These are phyloP conservation scores for Taiozyma sp. DNA, from an alignment of 1,139 yeast species.

Conservation along the genomic window DNA sequence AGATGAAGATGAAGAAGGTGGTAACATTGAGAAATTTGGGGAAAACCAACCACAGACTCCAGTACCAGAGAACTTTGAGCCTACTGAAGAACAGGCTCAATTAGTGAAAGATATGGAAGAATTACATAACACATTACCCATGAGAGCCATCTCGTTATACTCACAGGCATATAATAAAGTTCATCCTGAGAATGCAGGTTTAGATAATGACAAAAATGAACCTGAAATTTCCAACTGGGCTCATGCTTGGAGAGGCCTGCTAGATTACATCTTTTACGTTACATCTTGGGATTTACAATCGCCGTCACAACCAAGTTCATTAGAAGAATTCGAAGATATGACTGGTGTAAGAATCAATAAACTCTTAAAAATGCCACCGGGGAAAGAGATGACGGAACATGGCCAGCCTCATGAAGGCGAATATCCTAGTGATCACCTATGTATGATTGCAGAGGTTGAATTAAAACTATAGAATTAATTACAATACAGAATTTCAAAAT, in stretches of 20 bases:
- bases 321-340: conserved; percentile 33
- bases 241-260: conserved; percentile 78
- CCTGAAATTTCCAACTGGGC: conserved; percentile 94
- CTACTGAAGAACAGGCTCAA: conserved; percentile 43
- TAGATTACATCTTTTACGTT: conserved; percentile 75
- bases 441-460: conserved; percentile 53
- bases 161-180: conserved; percentile 63
- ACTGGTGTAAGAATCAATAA: conserved; percentile 44
- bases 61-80: conserved; percentile 45
- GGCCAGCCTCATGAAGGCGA: conserved; percentile 85
- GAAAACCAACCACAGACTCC: conserved; percentile 55
- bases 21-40: conserved; percentile 41
- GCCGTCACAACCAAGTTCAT: conserved; percentile 6
- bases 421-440: conserved; percentile 86
- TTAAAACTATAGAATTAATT: conserved; percentile 4
- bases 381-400: conserved; percentile 63
- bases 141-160: conserved; percentile 68
- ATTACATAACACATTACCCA: conserved; percentile 51
- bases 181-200: conserved; percentile 67
- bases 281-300: conserved; percentile 39
- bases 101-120: conserved; percentile 43
- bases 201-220: conserved; percentile 62
- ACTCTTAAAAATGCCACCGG: conserved; percentile 64
- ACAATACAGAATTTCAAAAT: not conserved
- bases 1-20: conserved; percentile 40